Percentiles rank a stretch among this genome's conserved stretches.
Conservation (phyloP, 192 early-diverging fungal species). For the Podila clonocystis region DNA sequence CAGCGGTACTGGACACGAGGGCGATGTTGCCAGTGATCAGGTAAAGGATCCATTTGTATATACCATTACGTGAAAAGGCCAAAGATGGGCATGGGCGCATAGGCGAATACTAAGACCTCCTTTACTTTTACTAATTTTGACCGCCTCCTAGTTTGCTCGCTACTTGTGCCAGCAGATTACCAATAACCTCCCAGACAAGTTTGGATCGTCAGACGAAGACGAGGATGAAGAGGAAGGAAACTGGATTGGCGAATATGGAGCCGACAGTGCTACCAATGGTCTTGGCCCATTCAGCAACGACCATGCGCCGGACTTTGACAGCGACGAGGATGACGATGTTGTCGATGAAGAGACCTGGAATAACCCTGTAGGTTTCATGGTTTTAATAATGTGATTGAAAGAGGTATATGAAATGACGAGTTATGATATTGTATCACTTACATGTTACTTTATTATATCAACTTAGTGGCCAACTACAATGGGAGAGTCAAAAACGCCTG, state of each 20-base stretch:
- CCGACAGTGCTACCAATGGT: slow-evolving; percentile 42
- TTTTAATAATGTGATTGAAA: background rate
- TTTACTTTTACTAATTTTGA: too few relatives aligned
- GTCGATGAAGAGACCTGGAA: slow-evolving; percentile 34
- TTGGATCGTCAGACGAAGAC: slow-evolving; percentile 72
- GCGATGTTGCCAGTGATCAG: slow-evolving; percentile 73
- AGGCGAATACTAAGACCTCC: too few relatives aligned
- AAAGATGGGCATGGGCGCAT: too few relatives aligned
- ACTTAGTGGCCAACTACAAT: slow-evolving; percentile 31
- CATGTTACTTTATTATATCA: background rate
- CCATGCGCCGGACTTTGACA: slow-evolving; percentile 37
- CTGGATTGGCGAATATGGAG: slow-evolving; percentile 57
- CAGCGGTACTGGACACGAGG: slow-evolving; percentile 59
- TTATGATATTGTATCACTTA: background rate
- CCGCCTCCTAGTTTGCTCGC: slow-evolving; percentile 66
- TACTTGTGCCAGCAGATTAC: slow-evolving; percentile 77
- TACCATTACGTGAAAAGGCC: too few relatives aligned
- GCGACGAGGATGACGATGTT: slow-evolving; percentile 47
- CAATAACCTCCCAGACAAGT: slow-evolving; percentile 75
- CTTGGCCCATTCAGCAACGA: slow-evolving; percentile 39
- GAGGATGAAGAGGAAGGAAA: slow-evolving; percentile 63
- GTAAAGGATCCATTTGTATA: slow-evolving; percentile 27
- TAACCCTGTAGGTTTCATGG: slow-evolving; percentile 21
- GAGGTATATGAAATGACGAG: background rate
- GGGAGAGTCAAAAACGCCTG: slow-evolving; percentile 25